Percentiles rank a stretch among this genome's conserved stretches.
Evolutionary conservation across 106 monocot species (phyloP).

Genomic region (Posidonia australis): DNA sequence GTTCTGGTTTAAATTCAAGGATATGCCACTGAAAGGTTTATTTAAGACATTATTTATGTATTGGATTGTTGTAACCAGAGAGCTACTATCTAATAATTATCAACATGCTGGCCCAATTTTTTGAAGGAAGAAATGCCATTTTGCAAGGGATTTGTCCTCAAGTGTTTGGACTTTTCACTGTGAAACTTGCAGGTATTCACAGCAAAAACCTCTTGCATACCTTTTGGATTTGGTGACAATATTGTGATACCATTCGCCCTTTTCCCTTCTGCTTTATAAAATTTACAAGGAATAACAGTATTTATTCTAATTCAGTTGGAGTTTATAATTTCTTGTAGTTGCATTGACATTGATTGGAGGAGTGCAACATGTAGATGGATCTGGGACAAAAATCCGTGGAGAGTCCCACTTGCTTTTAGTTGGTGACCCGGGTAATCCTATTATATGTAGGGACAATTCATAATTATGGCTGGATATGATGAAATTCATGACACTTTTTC

Average conservation of each 20-base stretch:
- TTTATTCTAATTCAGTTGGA: too few relatives aligned
- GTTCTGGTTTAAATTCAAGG: slow-evolving; percentile 70
- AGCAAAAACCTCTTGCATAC: neutral
- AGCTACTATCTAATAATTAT: neutral
- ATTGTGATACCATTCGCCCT: too few relatives aligned
- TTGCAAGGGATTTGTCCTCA: slow-evolving; percentile 93
- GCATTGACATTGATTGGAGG: slow-evolving; percentile 93
- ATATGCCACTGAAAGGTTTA: slow-evolving; percentile 67
- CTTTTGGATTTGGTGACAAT: neutral
- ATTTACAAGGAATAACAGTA: too few relatives aligned
- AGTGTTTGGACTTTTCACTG: slow-evolving; percentile 94
- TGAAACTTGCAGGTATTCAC: slow-evolving; percentile 64
- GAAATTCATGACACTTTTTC: too few relatives aligned
- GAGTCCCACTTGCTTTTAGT: slow-evolving; percentile 98
- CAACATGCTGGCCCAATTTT: neutral
- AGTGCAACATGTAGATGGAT: slow-evolving; percentile 90
- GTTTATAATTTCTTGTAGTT: slow-evolving; percentile 35
- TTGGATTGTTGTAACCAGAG: neutral
- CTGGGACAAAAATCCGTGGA: slow-evolving; percentile 92
- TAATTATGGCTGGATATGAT: too few relatives aligned
- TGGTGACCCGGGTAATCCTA: slow-evolving; percentile 77
- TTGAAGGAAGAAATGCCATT: slow-evolving; percentile 86
- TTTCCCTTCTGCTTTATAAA: too few relatives aligned
- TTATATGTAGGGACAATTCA: neutral
- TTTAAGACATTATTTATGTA: neutral